A percentile compares a stretch with the other conserved stretches of the same genome.
phyloP scores from a whole-genome alignment of 1,284 basidiomycete genomes.

The Ustilago tritici region DNA sequence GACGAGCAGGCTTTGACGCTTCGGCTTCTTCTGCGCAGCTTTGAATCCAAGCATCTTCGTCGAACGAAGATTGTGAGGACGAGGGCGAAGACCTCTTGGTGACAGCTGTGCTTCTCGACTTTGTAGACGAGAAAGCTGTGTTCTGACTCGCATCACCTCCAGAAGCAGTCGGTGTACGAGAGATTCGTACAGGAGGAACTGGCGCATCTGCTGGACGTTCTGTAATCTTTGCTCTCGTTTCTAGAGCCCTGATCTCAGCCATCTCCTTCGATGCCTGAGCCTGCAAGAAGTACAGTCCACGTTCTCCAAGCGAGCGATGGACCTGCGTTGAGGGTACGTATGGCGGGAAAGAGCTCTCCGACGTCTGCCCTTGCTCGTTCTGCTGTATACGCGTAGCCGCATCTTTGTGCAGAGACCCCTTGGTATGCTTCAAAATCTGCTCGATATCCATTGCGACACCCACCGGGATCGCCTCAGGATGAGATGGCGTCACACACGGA shows the following conservation, averaged over 20 bases:
- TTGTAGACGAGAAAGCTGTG: slow-evolving; percentile 15
- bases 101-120: slow-evolving; percentile 15
- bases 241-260: slow-evolving; percentile 64
- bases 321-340: slow-evolving; percentile 56
- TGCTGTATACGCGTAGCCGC: not conserved
- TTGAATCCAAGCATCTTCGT: slow-evolving; percentile 48
- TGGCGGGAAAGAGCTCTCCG: slow-evolving; percentile 21
- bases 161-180: slow-evolving; percentile 11
- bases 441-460: slow-evolving; percentile 87
- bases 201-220: slow-evolving; percentile 20
- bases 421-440: slow-evolving; percentile 74
- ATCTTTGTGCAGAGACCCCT: slow-evolving; percentile 57
- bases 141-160: slow-evolving; percentile 2
- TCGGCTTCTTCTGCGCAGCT: slow-evolving; percentile 44
- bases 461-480: slow-evolving; percentile 82
- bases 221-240: slow-evolving; percentile 53
- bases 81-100: not conserved
- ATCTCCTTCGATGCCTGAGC: slow-evolving; percentile 66
- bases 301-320: slow-evolving; percentile 63
- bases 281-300: slow-evolving; percentile 63
- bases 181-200: not conserved
- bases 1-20: slow-evolving; percentile 10
- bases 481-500: slow-evolving; percentile 93
- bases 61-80: slow-evolving; percentile 10
- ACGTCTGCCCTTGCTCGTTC: not conserved